Evolutionary conservation across 345 rosid genomes (phyloP).

Genomic region (Sisymbrium irio): DNA sequence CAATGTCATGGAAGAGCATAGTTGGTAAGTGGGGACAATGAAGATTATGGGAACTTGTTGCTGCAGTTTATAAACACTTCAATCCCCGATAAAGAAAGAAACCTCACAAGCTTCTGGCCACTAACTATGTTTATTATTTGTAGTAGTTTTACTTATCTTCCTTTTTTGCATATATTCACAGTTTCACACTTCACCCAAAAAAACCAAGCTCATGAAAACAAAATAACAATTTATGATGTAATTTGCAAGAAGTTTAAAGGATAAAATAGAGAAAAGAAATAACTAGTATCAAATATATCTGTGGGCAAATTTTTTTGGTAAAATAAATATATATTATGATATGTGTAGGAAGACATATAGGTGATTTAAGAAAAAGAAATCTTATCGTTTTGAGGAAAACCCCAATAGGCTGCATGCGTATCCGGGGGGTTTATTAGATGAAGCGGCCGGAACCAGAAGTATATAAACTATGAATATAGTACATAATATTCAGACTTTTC

Average conservation of each 20-base stretch:
- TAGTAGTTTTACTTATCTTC: neutral
- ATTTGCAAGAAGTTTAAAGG: neutral
- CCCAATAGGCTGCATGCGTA: neutral
- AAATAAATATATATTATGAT: neutral
- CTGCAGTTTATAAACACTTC: neutral
- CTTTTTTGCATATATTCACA: neutral
- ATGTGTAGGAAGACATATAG: neutral
- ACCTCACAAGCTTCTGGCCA: neutral
- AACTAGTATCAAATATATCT: too few relatives aligned
- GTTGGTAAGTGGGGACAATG: neutral
- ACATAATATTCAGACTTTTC: neutral
- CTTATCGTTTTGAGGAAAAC: neutral
- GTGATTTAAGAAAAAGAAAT: neutral
- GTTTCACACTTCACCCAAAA: neutral
- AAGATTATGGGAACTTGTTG: slow-evolving; percentile 6
- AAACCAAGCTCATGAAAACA: neutral
- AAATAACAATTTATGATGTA: neutral
- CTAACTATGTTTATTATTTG: neutral
- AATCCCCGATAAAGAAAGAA: neutral
- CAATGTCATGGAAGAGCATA: neutral
- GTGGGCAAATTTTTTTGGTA: neutral
- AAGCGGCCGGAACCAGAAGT: neutral
- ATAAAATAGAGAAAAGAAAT: neutral
- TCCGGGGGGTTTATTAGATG: neutral
- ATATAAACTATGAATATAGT: neutral